Percentiles rank a stretch among this genome's conserved stretches.
Evolutionary conservation across 1,284 basidiomycete genomes (phyloP).

Genomic region (Ustilago loliicola): DNA sequence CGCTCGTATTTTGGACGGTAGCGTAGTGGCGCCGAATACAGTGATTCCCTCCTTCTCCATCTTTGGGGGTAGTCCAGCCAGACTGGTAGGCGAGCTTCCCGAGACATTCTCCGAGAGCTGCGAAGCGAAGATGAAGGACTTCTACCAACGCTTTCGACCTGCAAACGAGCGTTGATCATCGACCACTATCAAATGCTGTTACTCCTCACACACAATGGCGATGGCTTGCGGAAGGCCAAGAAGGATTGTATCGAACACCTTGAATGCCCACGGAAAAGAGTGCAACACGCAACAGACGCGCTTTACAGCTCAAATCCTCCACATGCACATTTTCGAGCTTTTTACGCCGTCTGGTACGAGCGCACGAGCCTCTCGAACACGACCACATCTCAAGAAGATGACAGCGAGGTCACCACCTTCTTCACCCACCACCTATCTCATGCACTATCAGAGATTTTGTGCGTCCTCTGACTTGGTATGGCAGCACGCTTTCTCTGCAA

Average conservation of each 20-base stretch:
- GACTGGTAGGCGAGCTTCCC: slow-evolving; percentile 80
- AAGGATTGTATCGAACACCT: too few relatives aligned
- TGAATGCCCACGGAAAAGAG: neutral
- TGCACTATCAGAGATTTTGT: neutral
- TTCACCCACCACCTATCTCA: neutral
- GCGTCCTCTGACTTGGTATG: neutral
- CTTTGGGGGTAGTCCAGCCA: slow-evolving; percentile 91
- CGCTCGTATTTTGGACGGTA: slow-evolving; percentile 86
- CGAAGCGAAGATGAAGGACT: slow-evolving; percentile 82
- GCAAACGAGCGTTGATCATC: slow-evolving; percentile 33
- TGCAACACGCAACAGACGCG: neutral
- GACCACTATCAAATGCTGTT: neutral
- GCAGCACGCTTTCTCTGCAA: neutral
- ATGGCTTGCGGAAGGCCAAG: neutral
- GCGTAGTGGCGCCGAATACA: slow-evolving; percentile 90
- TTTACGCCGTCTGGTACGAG: neutral
- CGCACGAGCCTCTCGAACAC: neutral
- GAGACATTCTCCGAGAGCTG: slow-evolving; percentile 88
- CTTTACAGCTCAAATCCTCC: neutral
- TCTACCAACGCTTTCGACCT: slow-evolving; percentile 78
- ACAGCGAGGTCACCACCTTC: neutral
- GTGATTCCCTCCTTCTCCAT: slow-evolving; percentile 89
- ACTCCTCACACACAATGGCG: neutral
- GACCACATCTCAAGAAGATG: neutral
- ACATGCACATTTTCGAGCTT: neutral